Base-by-base conservation (phyloP, 2,329 filamentous ascomycete genomes). In the Apiospora phragmitis region DNA sequence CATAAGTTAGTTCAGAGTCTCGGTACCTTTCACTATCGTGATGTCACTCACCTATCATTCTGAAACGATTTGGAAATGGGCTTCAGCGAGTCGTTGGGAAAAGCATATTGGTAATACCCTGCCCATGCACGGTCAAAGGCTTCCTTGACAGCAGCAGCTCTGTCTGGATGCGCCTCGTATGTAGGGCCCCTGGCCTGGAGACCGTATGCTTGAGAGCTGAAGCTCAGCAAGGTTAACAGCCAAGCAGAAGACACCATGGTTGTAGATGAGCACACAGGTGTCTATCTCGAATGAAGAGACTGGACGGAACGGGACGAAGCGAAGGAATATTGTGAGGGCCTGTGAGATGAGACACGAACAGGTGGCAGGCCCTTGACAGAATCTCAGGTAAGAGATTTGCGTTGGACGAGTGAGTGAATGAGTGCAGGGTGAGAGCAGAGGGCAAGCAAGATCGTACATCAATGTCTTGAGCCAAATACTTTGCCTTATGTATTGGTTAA, bases 51-150 rank as follows among this genome's bases (percentile, higher is more conserved):
- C 93, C 92, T 88, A 69, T 93, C 92, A 79, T 97, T 90, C 29
- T 85, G 85, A 71, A 83, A 91, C 0, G 81, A 81, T 74, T 94
- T 93, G 51, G 86, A 88, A 18, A 93, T 84, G 0, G 94, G 93
- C 72, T 84, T 85, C 12, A 97, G 83, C 62, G 94, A 93, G 79
- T 97, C 94, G 74, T 93, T 89, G 0, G 92, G 92, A 73, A 93
- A 95, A 0, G 93, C 93, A 81, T 93, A 89, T 80, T 89, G 83
- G 76, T 89, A 88, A 79, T 95, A 95, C 1, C 91, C 92, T 71
- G 90, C 81, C 92, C 92, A 95, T 2, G 92, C 91, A 75, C 87
- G 86, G 70, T 88, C 85, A 76, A 95, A 95, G 0, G 90, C 90
- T 69, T 89, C 87, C 78, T 90, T 91, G 69, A 95, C 88, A 1